Evolutionary conservation across 805 yeast genomes (phyloP), one percentile per base, ranked within the genome.

Genomic region (Yarrowia sp.): DNA sequence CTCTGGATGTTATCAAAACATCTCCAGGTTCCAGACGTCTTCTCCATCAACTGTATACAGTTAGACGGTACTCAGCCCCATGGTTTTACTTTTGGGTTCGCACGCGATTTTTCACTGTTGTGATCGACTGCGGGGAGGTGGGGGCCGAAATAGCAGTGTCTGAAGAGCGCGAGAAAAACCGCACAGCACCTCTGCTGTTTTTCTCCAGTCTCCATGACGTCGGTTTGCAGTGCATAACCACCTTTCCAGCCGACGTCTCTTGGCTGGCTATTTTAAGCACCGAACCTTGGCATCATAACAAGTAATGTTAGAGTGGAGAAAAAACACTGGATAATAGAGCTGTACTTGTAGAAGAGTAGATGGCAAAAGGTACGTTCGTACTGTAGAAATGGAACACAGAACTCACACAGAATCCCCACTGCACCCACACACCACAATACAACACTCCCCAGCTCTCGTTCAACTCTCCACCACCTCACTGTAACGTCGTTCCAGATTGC

Each of bases 191-290:
- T 24, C 30, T 12, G 38, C 10, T 33, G 36, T 36, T 36, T 36
- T 9, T 10, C 38, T 36, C 38, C 13, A 36, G 10, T 36, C 9
- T 12, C n/a, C 6, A 19, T 17, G 30, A 44, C n/a, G 14, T 13
- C 33, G n/a, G 30, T 24, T 6, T 30, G 5, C 9, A 12, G 9
- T 13, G 9, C 49, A 44, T 15, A 47, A 47, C 36, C 17, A 47
- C 17, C 36, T 24, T 36, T 12, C 13, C 38, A 12, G 38, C 13
- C 38, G 38, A 36, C 38, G 38, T 36, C n/a, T 49, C 53, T 49
- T 49, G 53, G 53, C 53, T 33, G 53, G 33, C 53, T 49, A 49
- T 49, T 49, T 49, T 33, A 49, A 33, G 53, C 53, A 49, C 49
- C 36, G 38, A 49, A 30, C 53, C 38, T 49, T 49, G 36, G 38